These are phyloP conservation scores for Mollisiaceae sp. DNA, from an alignment of 2,329 filamentous ascomycete species.

Conservation along the genomic window DNA sequence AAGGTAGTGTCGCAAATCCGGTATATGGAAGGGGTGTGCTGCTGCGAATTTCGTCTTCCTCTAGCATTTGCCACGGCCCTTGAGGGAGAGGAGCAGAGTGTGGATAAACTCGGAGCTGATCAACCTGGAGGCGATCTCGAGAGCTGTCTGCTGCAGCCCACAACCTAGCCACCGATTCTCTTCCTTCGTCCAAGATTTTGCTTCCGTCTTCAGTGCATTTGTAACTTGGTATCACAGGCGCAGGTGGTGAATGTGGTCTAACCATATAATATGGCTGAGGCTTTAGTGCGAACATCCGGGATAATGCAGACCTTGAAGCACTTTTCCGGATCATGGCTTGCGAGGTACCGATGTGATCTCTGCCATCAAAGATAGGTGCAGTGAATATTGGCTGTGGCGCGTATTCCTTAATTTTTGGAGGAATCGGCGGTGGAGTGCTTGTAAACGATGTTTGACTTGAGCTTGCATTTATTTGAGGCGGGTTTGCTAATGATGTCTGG, in stretches of 20 bases:
- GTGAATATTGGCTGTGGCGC: constrained; percentile 7
- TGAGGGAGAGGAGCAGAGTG: constrained; percentile 28
- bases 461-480: not conserved
- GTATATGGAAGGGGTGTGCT: constrained; percentile 8
- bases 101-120: constrained; percentile 2
- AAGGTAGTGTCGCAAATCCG: constrained; percentile 10
- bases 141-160: constrained; percentile 19
- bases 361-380: constrained; percentile 3
- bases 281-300: constrained; percentile 43
- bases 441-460: constrained; percentile 17
- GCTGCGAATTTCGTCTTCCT: constrained; percentile 7
- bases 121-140: constrained; percentile 6
- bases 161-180: constrained; percentile 15
- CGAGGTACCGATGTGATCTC: constrained; percentile 7
- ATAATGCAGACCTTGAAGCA: constrained; percentile 82
- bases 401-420: constrained; percentile 5
- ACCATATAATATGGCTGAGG: constrained; percentile 25
- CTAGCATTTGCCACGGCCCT: constrained; percentile 16
- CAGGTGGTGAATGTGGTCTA: constrained; percentile 16
- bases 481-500: constrained; percentile 18
- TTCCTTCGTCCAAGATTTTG: constrained; percentile 26
- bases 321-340: constrained; percentile 56
- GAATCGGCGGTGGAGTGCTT: constrained; percentile 2
- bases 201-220: constrained; percentile 18
- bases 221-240: constrained; percentile 25